Evolutionary conservation across 192 early-diverging fungal genomes (phyloP).

Genomic region (Thoreauomyces humboldtii): DNA sequence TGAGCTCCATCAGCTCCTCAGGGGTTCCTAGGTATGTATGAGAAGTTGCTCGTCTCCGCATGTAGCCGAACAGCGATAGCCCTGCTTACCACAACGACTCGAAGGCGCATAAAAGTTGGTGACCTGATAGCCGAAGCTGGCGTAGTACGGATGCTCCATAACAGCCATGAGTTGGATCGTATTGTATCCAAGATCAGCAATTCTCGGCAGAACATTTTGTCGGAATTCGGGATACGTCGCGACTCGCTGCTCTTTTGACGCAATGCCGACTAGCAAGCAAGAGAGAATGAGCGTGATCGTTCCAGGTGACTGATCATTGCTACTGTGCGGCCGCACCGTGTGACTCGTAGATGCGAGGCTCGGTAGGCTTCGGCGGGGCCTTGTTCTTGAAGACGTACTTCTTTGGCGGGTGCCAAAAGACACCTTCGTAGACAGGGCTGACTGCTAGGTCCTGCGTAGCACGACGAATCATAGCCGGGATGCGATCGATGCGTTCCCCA

Average conservation of each 20-base stretch:
- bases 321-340: too few relatives aligned
- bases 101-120: slow-evolving; percentile 95
- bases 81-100: slow-evolving; percentile 70
- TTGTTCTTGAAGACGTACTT: slow-evolving; percentile 77
- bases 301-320: too few relatives aligned
- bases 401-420: slow-evolving; percentile 90
- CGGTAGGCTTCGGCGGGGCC: slow-evolving; percentile 61
- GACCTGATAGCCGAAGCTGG: slow-evolving; percentile 97
- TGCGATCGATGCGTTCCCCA: slow-evolving; percentile 79
- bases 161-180: slow-evolving; percentile 70
- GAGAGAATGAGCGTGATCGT: slow-evolving; percentile 8
- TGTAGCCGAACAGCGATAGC: too few relatives aligned
- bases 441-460: slow-evolving; percentile 82
- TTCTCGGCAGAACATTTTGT: slow-evolving; percentile 77
- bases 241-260: slow-evolving; percentile 76
- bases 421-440: slow-evolving; percentile 82
- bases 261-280: slow-evolving; percentile 75
- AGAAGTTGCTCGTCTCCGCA: too few relatives aligned
- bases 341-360: slow-evolving; percentile 86
- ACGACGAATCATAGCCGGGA: slow-evolving; percentile 85
- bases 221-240: slow-evolving; percentile 92
- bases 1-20: slow-evolving; percentile 86
- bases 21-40: slow-evolving; percentile 62
- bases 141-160: slow-evolving; percentile 99
- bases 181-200: slow-evolving; percentile 69